Percentiles rank a stretch among this genome's conserved stretches.
These are phyloP conservation scores for Byssoonygena ceratinophila DNA, from an alignment of 2,329 filamentous ascomycete species.

Conservation along the genomic window DNA sequence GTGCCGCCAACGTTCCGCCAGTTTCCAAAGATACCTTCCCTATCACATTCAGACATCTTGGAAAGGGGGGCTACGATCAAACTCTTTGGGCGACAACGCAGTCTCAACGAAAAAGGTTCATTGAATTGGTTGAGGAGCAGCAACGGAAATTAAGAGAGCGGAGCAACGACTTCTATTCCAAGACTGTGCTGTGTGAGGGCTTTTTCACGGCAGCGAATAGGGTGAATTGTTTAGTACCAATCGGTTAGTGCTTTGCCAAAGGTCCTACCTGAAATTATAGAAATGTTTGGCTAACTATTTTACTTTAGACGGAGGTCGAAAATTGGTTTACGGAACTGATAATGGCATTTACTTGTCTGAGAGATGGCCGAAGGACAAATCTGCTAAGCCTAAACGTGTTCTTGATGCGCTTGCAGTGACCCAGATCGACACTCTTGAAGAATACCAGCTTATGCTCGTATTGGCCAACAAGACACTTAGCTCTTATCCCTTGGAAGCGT, in stretches of 20 bases:
- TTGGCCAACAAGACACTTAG: conserved; percentile 86
- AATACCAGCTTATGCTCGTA: conserved; percentile 84
- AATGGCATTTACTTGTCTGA: conserved; percentile 88
- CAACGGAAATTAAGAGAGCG: conserved; percentile 73
- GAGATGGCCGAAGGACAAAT: conserved; percentile 71
- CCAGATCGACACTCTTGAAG: conserved; percentile 90
- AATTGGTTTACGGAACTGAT: conserved; percentile 89
- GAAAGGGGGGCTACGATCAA: conserved; percentile 87
- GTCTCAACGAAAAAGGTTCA: conserved; percentile 86
- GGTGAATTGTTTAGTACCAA: conserved; percentile 89
- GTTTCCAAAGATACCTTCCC: conserved; percentile 69
- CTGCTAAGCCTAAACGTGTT: conserved; percentile 64
- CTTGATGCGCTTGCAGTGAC: conserved; percentile 80
- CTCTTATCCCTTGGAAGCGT: conserved; percentile 75
- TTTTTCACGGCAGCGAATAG: conserved; percentile 84
- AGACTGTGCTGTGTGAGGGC: conserved; percentile 62
- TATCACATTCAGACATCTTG: conserved; percentile 91
- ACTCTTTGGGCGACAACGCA: conserved; percentile 80
- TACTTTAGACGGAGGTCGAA: conserved; percentile 71
- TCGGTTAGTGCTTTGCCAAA: conserved; percentile 48
- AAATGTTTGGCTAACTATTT: conserved; percentile 12
- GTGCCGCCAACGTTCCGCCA: conserved; percentile 40
- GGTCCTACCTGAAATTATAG: conserved; percentile 4
- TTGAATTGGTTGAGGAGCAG: conserved; percentile 85
- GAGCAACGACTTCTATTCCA: conserved; percentile 58